Evolutionary conservation across 495 filamentous ascomycete genomes (phyloP).

Genomic region (Penicillium mononematosum): DNA sequence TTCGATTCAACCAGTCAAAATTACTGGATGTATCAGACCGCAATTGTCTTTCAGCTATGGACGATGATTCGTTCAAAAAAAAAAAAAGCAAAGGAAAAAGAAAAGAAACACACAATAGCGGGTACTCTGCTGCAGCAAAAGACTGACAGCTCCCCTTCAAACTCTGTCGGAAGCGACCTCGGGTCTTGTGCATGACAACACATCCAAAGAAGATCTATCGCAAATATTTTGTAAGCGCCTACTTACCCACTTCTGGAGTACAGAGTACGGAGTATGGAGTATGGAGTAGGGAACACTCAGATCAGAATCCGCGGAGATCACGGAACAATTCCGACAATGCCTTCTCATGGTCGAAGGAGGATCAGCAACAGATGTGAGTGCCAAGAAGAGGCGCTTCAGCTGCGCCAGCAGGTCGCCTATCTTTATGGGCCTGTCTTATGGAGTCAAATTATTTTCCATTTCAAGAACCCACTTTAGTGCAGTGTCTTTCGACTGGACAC

Average conservation of each 20-base stretch:
- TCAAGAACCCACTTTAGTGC: background rate
- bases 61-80: constrained; percentile 19
- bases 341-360: background rate
- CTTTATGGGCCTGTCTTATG: background rate
- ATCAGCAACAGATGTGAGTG: background rate
- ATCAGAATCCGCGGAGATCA: background rate
- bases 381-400: constrained; percentile 1
- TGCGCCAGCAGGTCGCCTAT: constrained; percentile 1
- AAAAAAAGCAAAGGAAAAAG: background rate
- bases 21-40: constrained; percentile 28
- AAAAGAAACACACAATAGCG: background rate
- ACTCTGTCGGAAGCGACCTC: constrained; percentile 3
- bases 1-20: constrained; percentile 20
- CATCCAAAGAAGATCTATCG: constrained; percentile 1
- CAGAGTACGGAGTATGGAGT: background rate
- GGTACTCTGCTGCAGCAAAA: background rate
- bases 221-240: background rate
- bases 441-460: background rate
- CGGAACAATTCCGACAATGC: background rate
- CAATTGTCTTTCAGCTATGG: constrained; percentile 6
- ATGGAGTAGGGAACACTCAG: background rate
- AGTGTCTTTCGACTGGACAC: background rate
- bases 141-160: constrained; percentile 7
- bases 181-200: constrained; percentile 1
- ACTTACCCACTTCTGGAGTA: background rate